A percentile compares a stretch with the other conserved stretches of the same genome.
Evolutionary conservation across 208 protist species (phyloP).

Genomic region (Naegleria lovaniensis): DNA sequence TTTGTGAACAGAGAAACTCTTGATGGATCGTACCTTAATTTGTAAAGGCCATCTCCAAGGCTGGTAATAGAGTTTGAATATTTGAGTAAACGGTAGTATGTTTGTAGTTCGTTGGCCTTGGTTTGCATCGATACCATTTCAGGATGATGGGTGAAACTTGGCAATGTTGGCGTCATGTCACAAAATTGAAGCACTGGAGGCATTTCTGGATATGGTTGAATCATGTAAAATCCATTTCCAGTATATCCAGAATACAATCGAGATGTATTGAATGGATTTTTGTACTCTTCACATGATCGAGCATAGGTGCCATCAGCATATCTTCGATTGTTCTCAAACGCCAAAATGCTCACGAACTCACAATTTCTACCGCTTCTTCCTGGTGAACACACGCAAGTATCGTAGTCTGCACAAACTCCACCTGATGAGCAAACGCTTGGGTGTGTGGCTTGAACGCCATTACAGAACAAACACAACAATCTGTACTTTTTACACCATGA

Average conservation of each 20-base stretch:
- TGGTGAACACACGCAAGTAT: not conserved
- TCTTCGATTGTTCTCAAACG: not conserved
- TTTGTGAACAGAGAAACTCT: not conserved
- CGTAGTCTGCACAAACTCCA: not conserved
- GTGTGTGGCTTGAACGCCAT: not conserved
- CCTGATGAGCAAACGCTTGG: not conserved
- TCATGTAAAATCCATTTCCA: not conserved
- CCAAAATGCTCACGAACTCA: not conserved
- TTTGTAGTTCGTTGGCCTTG: no score
- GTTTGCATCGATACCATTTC: not conserved
- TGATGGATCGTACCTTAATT: no score
- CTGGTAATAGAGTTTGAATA: not conserved
- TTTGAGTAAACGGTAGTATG: not conserved
- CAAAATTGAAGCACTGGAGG: not conserved
- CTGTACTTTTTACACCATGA: not conserved
- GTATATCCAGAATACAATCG: not conserved
- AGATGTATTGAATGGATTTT: not conserved
- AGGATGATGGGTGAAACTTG: not conserved
- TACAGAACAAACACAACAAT: not conserved
- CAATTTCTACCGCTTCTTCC: not conserved
- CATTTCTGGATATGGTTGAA: not conserved
- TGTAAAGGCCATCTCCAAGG: no score
- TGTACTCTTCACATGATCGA: not conserved
- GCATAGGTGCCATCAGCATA: not conserved
- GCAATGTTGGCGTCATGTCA: not conserved